Conservation (phyloP, 2,329 filamentous ascomycete species). For the Rosellinia necatrix region DNA sequence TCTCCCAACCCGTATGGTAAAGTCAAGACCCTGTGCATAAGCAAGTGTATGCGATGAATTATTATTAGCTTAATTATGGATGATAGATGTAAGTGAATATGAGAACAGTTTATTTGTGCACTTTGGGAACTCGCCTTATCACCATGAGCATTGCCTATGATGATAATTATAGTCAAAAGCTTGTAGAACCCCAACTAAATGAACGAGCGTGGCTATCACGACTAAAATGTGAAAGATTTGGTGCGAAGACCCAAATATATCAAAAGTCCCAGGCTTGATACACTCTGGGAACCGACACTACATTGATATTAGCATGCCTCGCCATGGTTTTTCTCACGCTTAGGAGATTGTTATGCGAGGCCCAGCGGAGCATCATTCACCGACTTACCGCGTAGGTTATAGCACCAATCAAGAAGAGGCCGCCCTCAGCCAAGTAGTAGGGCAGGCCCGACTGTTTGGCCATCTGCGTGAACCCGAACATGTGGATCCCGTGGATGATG, state of each 20-base stretch:
- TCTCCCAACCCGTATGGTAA: too few species aligned
- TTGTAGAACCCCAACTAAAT: slow-evolving; percentile 44
- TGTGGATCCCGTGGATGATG: slow-evolving; percentile 44
- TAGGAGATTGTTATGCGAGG: neutral
- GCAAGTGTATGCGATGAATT: too few species aligned
- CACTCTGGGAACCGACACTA: slow-evolving; percentile 50
- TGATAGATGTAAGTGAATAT: too few species aligned
- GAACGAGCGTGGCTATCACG: slow-evolving; percentile 46
- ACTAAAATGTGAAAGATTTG: slow-evolving; percentile 53
- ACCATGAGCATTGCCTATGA: slow-evolving; percentile 29
- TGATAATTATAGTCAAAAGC: slow-evolving; percentile 39
- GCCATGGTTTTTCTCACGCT: neutral
- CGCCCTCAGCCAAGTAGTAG: slow-evolving; percentile 48
- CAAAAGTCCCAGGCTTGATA: slow-evolving; percentile 48
- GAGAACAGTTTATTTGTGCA: too few species aligned
- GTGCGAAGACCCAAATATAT: slow-evolving; percentile 51
- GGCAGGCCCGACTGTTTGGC: slow-evolving; percentile 46
- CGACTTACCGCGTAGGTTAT: slow-evolving; percentile 46
- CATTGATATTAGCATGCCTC: slow-evolving; percentile 18
- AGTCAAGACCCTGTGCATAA: too few species aligned
- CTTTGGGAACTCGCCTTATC: too few species aligned
- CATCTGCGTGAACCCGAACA: slow-evolving; percentile 46
- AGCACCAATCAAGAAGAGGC: slow-evolving; percentile 44
- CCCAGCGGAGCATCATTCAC: slow-evolving; percentile 3
- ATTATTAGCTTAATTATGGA: too few species aligned